Percentiles rank a stretch among this genome's conserved stretches.
These are phyloP conservation scores for Entonaema liquescens DNA, from an alignment of 495 filamentous ascomycete genomes.

Conservation along the genomic window DNA sequence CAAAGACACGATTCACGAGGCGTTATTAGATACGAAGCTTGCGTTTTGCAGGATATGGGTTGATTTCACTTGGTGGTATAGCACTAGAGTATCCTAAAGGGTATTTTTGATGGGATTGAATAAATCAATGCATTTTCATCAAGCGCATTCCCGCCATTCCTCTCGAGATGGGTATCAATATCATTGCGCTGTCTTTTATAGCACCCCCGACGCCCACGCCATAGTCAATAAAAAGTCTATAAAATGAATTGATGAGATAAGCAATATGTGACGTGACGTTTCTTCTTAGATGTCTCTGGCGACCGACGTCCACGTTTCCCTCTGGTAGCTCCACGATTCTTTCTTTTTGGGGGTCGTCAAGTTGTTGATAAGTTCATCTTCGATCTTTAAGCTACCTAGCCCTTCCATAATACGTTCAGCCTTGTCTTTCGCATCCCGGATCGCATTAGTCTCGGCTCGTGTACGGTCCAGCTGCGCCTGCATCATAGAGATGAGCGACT, in stretches of 20 bases:
- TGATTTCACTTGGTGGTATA: conserved; percentile 10
- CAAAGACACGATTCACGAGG: conserved; percentile 6
- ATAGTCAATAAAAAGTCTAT: background rate
- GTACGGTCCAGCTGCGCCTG: conserved; percentile 81
- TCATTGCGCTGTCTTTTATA: background rate
- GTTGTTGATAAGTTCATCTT: conserved; percentile 34
- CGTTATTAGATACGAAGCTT: conserved; percentile 4
- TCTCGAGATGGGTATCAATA: conserved; percentile 20
- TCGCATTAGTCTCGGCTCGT: conserved; percentile 79
- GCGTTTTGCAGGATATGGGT: conserved; percentile 3
- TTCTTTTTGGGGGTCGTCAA: conserved; percentile 23
- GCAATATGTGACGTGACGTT: background rate
- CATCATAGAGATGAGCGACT: conserved; percentile 90
- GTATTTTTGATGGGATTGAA: background rate
- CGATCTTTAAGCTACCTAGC: conserved; percentile 59
- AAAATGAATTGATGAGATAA: background rate
- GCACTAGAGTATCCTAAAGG: no score
- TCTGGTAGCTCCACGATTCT: conserved; percentile 13
- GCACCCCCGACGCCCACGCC: background rate
- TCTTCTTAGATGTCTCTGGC: conserved; percentile 9
- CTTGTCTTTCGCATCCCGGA: conserved; percentile 74
- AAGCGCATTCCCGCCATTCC: background rate
- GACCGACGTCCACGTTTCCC: conserved; percentile 17
- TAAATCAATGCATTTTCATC: background rate
- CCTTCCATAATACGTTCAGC: conserved; percentile 74